A percentile compares a stretch with the other conserved stretches of the same genome.
phyloP scores from a whole-genome alignment of 306 rosid genomes.

The Glycyrrhiza uralensis region DNA sequence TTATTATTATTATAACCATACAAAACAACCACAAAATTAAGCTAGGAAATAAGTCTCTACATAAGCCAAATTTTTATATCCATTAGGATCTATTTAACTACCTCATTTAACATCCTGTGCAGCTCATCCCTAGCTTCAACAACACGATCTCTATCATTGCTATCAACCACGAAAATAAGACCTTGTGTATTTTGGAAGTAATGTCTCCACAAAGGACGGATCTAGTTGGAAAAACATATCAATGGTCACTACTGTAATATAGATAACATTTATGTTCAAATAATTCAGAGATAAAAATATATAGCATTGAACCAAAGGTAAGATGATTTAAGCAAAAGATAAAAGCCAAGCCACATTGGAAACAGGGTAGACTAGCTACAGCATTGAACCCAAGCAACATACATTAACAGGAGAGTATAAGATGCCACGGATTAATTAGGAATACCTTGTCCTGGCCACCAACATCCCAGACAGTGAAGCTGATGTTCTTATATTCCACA shows the following conservation, averaged over 20 bases:
- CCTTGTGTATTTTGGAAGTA: slow-evolving; percentile 90
- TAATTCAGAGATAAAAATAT: background rate
- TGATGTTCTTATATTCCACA: slow-evolving; percentile 91
- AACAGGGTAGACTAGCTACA: background rate
- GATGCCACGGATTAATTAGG: background rate
- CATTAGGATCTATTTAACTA: slow-evolving; percentile 8
- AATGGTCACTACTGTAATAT: background rate
- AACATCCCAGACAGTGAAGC: slow-evolving; percentile 99
- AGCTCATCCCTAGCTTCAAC: slow-evolving; percentile 89
- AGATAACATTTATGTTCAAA: background rate
- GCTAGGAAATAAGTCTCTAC: background rate
- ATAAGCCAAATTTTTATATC: background rate
- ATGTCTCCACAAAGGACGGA: slow-evolving; percentile 91
- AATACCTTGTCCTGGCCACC: slow-evolving; percentile 93
- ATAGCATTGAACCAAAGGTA: background rate
- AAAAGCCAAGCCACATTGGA: background rate
- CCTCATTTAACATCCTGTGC: slow-evolving; percentile 88
- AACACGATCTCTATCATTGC: slow-evolving; percentile 81
- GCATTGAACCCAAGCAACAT: background rate
- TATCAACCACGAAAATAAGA: slow-evolving; percentile 79
- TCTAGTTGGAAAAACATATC: slow-evolving; percentile 38
- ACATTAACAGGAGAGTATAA: background rate
- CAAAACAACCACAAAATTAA: background rate
- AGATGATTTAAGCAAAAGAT: background rate
- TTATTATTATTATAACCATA: slow-evolving; percentile 14